phyloP scores from a whole-genome alignment of 2,329 filamentous ascomycete species.

The Aspergillus arachidicola region DNA sequence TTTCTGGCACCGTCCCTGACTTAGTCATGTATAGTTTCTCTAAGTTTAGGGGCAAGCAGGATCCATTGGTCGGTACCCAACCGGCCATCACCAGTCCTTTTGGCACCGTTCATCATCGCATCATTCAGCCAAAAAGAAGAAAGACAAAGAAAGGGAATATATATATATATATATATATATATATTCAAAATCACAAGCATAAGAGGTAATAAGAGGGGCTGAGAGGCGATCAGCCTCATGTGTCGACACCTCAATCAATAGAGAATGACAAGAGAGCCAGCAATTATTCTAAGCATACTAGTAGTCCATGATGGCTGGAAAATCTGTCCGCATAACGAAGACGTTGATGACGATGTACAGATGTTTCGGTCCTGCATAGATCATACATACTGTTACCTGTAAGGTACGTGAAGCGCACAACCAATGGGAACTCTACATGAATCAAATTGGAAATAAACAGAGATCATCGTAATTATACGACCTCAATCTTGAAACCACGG shows the following conservation, averaged over 20 bases:
- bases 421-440: background rate
- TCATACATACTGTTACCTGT: constrained; percentile 6
- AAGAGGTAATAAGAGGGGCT: background rate
- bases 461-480: background rate
- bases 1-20: constrained; percentile 1
- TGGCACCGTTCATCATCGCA: background rate
- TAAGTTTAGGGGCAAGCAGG: background rate
- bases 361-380: constrained; percentile 5
- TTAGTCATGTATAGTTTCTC: background rate
- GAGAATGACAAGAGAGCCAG: background rate
- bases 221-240: background rate
- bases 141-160: background rate
- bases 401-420: background rate
- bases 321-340: background rate
- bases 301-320: background rate
- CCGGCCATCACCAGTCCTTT: background rate
- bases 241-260: background rate
- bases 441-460: background rate
- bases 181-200: background rate
- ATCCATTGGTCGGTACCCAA: background rate
- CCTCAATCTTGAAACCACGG: background rate
- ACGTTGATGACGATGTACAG: background rate
- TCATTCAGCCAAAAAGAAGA: background rate
- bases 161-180: too few relatives aligned
- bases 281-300: background rate